Evolutionary conservation across 139 green algal species (phyloP), one percentile per base, ranked within the genome.

Genomic region (Chlorella sp.): DNA sequence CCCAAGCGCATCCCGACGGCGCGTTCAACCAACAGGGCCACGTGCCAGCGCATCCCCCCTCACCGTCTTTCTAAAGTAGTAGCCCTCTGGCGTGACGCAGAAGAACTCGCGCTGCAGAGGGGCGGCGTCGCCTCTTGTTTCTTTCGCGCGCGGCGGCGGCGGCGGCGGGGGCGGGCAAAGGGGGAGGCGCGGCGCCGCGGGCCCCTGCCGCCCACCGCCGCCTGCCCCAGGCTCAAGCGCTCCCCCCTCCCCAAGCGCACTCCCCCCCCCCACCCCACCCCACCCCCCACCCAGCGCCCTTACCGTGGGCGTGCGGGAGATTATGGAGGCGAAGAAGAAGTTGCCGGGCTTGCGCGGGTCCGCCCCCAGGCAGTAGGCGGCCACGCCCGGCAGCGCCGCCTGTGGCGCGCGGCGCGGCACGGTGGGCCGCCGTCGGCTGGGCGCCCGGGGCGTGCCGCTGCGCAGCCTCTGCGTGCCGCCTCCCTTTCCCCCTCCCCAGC

Each of bases 101-200:
- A 92, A 91, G 75, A 73, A 84, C 63, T 91, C 86, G 1, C 81
- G 60, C 55, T 76, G 43, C n/a, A n/a, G n/a, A n/a, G n/a, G n/a
- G n/a, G n/a, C n/a, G n/a, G n/a, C n/a, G n/a, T n/a, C n/a, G n/a
- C n/a, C n/a, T n/a, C n/a, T n/a, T n/a, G n/a, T n/a, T n/a, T n/a
- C n/a, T n/a, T n/a, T n/a, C n/a, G n/a, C n/a, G n/a, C n/a, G n/a
- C n/a, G n/a, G n/a, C n/a, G n/a, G n/a, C n/a, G n/a, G n/a, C n/a
- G n/a, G n/a, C n/a, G n/a, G n/a, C n/a, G n/a, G n/a, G n/a, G n/a
- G n/a, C n/a, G n/a, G n/a, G n/a, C n/a, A n/a, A n/a, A n/a, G n/a
- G n/a, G n/a, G n/a, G n/a, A n/a, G n/a, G n/a, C n/a, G n/a, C n/a
- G n/a, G n/a, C n/a, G n/a, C n/a, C n/a, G n/a, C n/a, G n/a, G n/a